Evolutionary conservation across 768 basidiomycete species (phyloP), one percentile per base, ranked within the genome.

Genomic region (Cubamyces sp.): DNA sequence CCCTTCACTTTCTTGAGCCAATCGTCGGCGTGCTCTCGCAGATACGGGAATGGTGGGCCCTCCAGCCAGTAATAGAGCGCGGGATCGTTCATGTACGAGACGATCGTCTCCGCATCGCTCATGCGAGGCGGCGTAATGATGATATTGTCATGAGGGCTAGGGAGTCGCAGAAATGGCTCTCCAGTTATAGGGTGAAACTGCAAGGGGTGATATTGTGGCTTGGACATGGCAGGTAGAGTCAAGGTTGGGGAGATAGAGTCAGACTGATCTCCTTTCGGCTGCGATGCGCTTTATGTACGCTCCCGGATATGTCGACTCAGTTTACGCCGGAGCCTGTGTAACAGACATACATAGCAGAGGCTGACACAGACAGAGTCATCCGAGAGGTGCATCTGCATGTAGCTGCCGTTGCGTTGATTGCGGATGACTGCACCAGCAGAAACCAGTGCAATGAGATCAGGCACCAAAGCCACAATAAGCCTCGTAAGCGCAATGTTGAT

Each of bases 81-180:
- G 2, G 74, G 74, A 65, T 89, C 84, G 62, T 86, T 87, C 66
- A 87, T 66, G 60, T 77, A 67, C 0, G 74, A 64, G 7, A 77
- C 63, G n/a, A 78, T 60, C 9, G 67, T 54, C 26, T 76, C 71
- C 14, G 73, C 77, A 65, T 87, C 84, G 40, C 70, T 72, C 25
- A 68, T 54, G 42, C 87, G 83, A 18, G 84, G 83, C 18, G 87
- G 82, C 7, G 87, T 88, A 40, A 88, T 62, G 57, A 88, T 81
- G 64, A 88, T 82, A 60, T 76, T 76, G 49, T 83, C 78, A 57
- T 78, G 76, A 41, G 84, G 84, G 39, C 72, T 64, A 4, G 79
- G 75, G 21, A 89, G 77, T 12, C 81, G 82, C 16, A 88, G 77
- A 71, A 83, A 88, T 1, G 80, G 81, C 65, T 87, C 85, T 46